Evolutionary conservation across 148 eudicot species (phyloP).

Genomic region (Cornus florida): DNA sequence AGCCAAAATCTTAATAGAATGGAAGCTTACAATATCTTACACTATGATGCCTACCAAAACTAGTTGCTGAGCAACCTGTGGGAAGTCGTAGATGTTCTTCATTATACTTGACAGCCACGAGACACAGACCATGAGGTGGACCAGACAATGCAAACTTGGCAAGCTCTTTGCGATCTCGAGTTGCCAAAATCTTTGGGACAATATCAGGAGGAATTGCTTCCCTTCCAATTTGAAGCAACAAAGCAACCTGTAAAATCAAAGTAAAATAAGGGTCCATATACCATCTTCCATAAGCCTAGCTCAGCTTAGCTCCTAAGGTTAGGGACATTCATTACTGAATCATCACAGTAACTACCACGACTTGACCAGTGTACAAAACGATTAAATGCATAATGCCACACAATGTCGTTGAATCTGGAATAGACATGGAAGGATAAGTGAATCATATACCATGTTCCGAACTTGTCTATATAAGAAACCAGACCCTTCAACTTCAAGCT

Average conservation of each 20-base stretch:
- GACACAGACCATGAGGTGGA: conserved; percentile 81
- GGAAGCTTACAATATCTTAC: conserved; percentile 78
- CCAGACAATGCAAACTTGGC: conserved; percentile 59
- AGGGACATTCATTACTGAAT: background rate
- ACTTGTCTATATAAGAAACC: conserved; percentile 95
- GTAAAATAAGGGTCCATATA: background rate
- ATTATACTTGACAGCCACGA: conserved; percentile 58
- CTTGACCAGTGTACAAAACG: background rate
- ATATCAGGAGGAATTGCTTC: conserved; percentile 78
- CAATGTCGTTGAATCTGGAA: background rate
- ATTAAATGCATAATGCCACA: background rate
- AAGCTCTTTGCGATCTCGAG: conserved; percentile 67
- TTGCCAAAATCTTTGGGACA: conserved; percentile 61
- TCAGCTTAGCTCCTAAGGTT: background rate
- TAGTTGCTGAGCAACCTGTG: conserved; percentile 46
- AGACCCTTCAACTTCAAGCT: conserved; percentile 97
- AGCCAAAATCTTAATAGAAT: conserved; percentile 27
- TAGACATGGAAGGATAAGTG: background rate
- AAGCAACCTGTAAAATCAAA: conserved; percentile 54
- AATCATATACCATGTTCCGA: conserved; percentile 75
- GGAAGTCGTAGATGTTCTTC: conserved; percentile 70
- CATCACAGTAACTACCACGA: background rate
- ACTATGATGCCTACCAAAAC: conserved; percentile 67
- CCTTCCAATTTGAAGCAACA: conserved; percentile 87
- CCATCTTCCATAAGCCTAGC: background rate